Base-by-base conservation (phyloP, 768 basidiomycete genomes). In the Termitomyces bulborhizus region DNA sequence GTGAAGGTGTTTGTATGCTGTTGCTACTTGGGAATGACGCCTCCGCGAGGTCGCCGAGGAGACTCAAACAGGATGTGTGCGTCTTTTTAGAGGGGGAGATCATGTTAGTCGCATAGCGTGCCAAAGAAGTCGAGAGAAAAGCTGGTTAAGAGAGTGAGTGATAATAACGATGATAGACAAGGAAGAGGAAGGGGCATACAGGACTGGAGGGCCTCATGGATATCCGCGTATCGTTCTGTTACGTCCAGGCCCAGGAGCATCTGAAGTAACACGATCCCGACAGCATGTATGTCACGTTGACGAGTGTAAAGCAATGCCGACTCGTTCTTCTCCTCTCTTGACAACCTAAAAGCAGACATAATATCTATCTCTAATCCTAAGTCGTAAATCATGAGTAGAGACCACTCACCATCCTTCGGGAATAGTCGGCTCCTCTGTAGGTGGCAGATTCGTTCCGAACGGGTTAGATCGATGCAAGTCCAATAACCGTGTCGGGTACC, bases 391-490 rank as follows among this genome's bases (percentile, higher is more conserved):
- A 46, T 44, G 24, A 39, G 48, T 34, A 21, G 55, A 4, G 6
- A 42, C n/a, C 18, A 58, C 65, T 21, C 36, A 69, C 69, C 70
- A 77, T 63, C 70, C 65, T 70, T 88, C 87, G 70, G 70, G 73
- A 60, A 69, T 77, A 67, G 43, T 77, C 1, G 61, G 58, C 31
- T 78, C 77, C 21, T 74, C 72, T 1, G 55, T 51, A 21, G 60
- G 42, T 1, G 69, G 62, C 8, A 67, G 62, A 65, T 69, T 60
- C 12, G 71, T 63, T 3, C 79, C 79, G 60, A 96, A 91, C 0
- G 85, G 82, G 62, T 97, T 93, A 3, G 94, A 96, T 16, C 84
- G 77, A 63, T 96, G 88, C 32, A 94, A 71, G 65, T 96, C 93
- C 26, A 86, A 73, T 32, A 98, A 74, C 0, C 80, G 80, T 5